Base-by-base conservation (phyloP, 2,329 filamentous ascomycete species). In the Scedosporium minutisporum region DNA sequence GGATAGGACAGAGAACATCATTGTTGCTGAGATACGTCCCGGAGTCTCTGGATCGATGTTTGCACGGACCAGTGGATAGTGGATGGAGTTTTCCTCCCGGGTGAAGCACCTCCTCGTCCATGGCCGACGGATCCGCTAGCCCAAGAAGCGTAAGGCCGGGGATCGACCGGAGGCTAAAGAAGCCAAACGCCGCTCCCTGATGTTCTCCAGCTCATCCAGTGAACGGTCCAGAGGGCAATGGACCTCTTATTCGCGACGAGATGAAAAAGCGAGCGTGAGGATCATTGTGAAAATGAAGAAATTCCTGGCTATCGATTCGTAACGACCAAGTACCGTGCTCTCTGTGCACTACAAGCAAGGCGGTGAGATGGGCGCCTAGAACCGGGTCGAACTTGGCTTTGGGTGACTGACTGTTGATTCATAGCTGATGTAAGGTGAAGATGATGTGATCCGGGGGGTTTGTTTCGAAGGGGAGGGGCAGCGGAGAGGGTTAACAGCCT, bases 91-190 rank as follows among this genome's bases (percentile, higher is more conserved):
- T 51, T 27, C 21, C 44, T 61, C 48, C 27, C 44, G 16, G 59
- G n/a, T 38, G 46, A 58, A 6, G 10, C 18, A 38, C n/a, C 9
- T 57, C n/a, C 9, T 57, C 48, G 9, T 41, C 53, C 60, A 61
- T 55, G 29, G 53, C 33, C 16, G 46, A 7, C 60, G 14, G n/a
- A 29, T 7, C 27, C 46, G 60, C 60, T 61, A 61, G 29, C n/a
- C 60, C 60, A n/a, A 44, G 33, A 55, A 61, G n/a, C 60, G 60
- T 61, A 61, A 55, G 60, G 60, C 48, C 41, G 44, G 59, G 44
- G 25, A 61, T 51, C 48, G 59, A 44, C 42, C 59, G 42, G 59
- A 61, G 59, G 29, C 59, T 29, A 33, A 29, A 33, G 21, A 61
- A 61, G 25, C 42, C 48, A 51, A 53, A 51, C 59, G 59, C 59